Evolutionary conservation across 1,284 basidiomycete genomes (phyloP).

Genomic region (Laetiporus sulphureus): DNA sequence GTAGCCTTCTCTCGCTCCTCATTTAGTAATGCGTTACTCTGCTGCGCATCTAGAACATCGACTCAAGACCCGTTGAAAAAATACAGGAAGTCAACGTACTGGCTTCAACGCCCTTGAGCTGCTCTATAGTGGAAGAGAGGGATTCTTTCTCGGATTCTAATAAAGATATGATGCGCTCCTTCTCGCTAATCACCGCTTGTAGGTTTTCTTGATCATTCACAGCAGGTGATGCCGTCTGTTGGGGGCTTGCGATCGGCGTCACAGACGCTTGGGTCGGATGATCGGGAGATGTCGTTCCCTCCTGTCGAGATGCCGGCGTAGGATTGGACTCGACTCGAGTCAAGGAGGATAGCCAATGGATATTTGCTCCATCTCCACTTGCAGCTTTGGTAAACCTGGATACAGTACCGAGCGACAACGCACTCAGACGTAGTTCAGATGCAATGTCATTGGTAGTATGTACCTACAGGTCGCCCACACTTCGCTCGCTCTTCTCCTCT

Average conservation of each 20-base stretch:
- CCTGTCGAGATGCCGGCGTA: constrained; percentile 20
- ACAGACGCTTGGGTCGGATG: constrained; percentile 7
- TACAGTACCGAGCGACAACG: constrained; percentile 1
- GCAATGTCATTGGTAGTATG: constrained; percentile 5
- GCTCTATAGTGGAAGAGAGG: constrained; percentile 46
- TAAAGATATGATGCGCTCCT: constrained; percentile 57
- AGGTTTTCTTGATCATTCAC: constrained; percentile 25
- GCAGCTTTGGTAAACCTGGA: constrained; percentile 22
- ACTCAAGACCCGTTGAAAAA: too few species aligned
- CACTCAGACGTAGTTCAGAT: neutral
- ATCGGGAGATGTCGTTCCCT: too few species aligned
- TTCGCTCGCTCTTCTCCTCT: constrained; percentile 15
- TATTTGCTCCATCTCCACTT: constrained; percentile 24
- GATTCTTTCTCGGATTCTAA: constrained; percentile 67
- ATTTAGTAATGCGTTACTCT: constrained; percentile 11
- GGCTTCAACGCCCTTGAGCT: constrained; percentile 30
- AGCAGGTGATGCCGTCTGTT: constrained; percentile 8
- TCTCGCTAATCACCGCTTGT: constrained; percentile 36
- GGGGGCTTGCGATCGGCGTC: constrained; percentile 6
- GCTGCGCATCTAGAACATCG: neutral
- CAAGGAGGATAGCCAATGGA: constrained; percentile 55
- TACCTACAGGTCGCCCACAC: constrained; percentile 26
- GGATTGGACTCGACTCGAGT: constrained; percentile 36
- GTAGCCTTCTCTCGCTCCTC: constrained; percentile 15
- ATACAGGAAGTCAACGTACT: too few species aligned